phyloP scores from a whole-genome alignment of 139 green algal species.

The Chlorella sorokiniana region DNA sequence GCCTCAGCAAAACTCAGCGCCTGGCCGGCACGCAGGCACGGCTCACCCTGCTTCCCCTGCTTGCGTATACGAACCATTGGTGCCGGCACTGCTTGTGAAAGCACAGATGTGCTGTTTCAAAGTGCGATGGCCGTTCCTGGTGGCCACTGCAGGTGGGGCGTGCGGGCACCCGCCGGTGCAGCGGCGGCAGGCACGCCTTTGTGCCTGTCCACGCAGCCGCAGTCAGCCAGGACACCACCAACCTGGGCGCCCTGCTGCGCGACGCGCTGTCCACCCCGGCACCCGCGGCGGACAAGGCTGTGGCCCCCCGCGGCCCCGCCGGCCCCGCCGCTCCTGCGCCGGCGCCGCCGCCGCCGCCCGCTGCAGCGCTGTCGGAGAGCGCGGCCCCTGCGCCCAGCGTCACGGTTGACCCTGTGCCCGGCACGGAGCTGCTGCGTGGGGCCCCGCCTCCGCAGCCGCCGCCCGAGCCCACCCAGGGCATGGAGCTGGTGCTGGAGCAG shows the following conservation, averaged over 20 bases:
- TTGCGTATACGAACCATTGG: no score
- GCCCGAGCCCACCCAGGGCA: conserved; percentile 22
- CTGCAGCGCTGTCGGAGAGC: not conserved
- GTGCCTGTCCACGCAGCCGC: not conserved
- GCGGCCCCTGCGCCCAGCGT: not conserved
- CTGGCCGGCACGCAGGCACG: not conserved
- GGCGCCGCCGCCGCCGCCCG: not conserved
- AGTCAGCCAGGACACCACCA: not conserved
- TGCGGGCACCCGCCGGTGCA: not conserved
- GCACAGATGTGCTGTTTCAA: no score
- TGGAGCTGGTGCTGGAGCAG: conserved; percentile 38
- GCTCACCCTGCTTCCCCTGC: no score
- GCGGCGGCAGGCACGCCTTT: not conserved
- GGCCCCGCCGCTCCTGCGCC: not conserved
- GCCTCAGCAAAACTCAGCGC: not conserved
- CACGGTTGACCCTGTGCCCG: conserved; percentile 25
- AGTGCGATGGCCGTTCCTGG: no score
- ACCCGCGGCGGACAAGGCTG: not conserved
- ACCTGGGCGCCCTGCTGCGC: conserved; percentile 12
- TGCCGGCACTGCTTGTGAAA: no score
- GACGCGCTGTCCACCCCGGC: conserved; percentile 11
- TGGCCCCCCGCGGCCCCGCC: not conserved
- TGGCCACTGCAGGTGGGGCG: not conserved
- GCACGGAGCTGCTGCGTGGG: conserved; percentile 6
- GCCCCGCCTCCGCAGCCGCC: not conserved